A percentile compares a stretch with the other conserved stretches of the same genome.
Evolutionary conservation across 176 grass and related monocot species (phyloP).

Genomic region (Eleusine coracana): DNA sequence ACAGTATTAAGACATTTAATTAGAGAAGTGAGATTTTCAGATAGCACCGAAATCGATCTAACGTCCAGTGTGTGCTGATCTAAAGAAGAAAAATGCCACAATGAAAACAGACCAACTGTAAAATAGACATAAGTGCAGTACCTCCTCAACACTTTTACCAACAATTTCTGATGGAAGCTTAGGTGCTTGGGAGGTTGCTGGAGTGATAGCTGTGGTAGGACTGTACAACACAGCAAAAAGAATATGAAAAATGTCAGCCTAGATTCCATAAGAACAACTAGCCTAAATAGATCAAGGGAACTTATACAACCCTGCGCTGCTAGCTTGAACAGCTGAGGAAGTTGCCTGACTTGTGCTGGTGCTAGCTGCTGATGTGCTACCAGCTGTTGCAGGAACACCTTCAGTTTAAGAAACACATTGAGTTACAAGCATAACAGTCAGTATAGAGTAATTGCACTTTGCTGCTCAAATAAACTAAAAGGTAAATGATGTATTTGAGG

Average conservation of each 20-base stretch:
- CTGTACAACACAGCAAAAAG: constrained; percentile 42
- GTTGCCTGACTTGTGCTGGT: constrained; percentile 59
- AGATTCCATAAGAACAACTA: constrained; percentile 5
- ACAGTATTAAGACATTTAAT: not conserved
- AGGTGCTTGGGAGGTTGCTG: constrained; percentile 57
- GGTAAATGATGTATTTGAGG: not conserved
- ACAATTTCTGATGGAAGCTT: constrained; percentile 95
- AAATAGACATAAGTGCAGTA: constrained; percentile 34
- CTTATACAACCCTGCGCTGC: constrained; percentile 67
- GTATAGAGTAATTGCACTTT: not conserved
- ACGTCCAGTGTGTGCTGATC: not conserved
- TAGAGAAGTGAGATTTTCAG: constrained; percentile 24
- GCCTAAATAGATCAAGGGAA: constrained; percentile 33
- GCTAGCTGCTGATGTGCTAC: constrained; percentile 52
- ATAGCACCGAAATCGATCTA: constrained; percentile 1
- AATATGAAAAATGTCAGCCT: constrained; percentile 24
- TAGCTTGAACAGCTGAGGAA: constrained; percentile 70
- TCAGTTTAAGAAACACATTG: constrained; percentile 15
- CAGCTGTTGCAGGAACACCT: constrained; percentile 60
- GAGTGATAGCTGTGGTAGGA: constrained; percentile 55
- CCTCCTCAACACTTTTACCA: constrained; percentile 94
- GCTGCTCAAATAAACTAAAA: not conserved
- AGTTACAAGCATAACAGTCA: constrained; percentile 5
- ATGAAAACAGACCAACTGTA: not conserved
- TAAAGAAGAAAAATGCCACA: not conserved